Evolutionary conservation across 306 rosid species (phyloP).

Genomic region (Fragaria nilgerrensis): DNA sequence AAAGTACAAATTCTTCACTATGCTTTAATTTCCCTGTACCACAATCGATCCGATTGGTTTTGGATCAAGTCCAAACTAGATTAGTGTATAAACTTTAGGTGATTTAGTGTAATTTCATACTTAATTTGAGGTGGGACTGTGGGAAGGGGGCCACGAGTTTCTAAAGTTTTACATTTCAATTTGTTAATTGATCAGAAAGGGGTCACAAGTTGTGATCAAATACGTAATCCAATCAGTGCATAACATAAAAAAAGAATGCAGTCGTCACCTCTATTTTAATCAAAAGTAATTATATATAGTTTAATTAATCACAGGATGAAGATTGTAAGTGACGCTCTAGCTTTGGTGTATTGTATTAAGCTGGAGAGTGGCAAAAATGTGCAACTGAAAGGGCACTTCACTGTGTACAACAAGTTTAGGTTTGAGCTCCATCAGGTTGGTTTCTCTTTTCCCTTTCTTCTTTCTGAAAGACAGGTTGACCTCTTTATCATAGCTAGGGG

Average conservation of each 20-base stretch:
- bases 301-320: background rate
- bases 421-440: background rate
- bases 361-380: constrained; percentile 9
- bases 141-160: background rate
- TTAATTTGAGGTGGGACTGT: constrained; percentile 9
- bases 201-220: constrained; percentile 24
- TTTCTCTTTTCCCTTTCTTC: no score
- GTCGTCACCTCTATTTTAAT: constrained; percentile 36
- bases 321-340: background rate
- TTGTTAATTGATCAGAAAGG: background rate
- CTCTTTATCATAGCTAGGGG: background rate
- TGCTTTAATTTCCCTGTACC: constrained; percentile 26
- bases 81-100: constrained; percentile 9
- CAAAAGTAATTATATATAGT: background rate
- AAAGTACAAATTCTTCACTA: constrained; percentile 20
- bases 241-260: constrained; percentile 18
- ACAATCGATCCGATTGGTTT: constrained; percentile 22
- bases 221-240: constrained; percentile 43
- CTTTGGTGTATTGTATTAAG: background rate
- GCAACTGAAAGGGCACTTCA: constrained; percentile 17
- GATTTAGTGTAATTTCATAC: constrained; percentile 18
- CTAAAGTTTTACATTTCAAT: background rate
- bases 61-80: constrained; percentile 32
- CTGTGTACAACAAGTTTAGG: background rate
- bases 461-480: no score